Evolutionary conservation across 2,329 filamentous ascomycete genomes (phyloP).

Genomic region (Beauveria bassiana): DNA sequence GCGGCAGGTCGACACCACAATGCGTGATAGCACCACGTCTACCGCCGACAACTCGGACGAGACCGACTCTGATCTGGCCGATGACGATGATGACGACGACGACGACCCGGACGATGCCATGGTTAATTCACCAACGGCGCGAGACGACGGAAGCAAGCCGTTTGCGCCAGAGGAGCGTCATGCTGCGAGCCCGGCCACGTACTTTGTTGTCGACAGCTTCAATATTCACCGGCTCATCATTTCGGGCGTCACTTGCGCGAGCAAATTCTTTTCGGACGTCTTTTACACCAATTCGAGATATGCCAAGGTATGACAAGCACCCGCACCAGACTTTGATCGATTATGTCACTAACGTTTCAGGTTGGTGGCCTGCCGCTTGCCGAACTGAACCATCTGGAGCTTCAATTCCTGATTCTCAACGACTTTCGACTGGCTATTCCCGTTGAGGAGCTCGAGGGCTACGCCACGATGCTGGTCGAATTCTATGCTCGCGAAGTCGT

Average conservation of each 20-base stretch:
- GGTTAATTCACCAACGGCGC: conserved; percentile 21
- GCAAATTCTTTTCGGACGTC: conserved; percentile 98
- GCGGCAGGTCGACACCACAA: conserved; percentile 24
- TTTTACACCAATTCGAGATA: conserved; percentile 99
- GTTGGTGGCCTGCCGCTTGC: conserved; percentile 87
- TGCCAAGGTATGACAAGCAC: conserved; percentile 67
- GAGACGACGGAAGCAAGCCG: conserved; percentile 15
- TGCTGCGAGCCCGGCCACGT: conserved; percentile 36
- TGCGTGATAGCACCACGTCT: conserved; percentile 19
- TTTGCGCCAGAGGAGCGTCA: conserved; percentile 19
- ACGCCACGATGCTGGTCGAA: conserved; percentile 96
- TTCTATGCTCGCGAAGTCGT: conserved; percentile 93
- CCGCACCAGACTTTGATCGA: too few relatives aligned
- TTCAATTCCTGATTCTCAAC: conserved; percentile 92
- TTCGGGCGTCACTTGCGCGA: conserved; percentile 92
- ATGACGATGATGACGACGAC: conserved; percentile 37
- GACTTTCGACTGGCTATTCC: conserved; percentile 91
- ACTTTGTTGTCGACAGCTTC: conserved; percentile 96
- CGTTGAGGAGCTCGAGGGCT: conserved; percentile 91
- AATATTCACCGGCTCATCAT: conserved; percentile 97
- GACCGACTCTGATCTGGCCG: conserved; percentile 43
- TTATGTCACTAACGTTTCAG: conserved; percentile 36
- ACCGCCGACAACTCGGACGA: conserved; percentile 29
- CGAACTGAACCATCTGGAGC: conserved; percentile 90
- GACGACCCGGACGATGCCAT: conserved; percentile 26